Evolutionary conservation across 352 stramenopile genomes (phyloP).

Genomic region (Phytophthora aleatoria): DNA sequence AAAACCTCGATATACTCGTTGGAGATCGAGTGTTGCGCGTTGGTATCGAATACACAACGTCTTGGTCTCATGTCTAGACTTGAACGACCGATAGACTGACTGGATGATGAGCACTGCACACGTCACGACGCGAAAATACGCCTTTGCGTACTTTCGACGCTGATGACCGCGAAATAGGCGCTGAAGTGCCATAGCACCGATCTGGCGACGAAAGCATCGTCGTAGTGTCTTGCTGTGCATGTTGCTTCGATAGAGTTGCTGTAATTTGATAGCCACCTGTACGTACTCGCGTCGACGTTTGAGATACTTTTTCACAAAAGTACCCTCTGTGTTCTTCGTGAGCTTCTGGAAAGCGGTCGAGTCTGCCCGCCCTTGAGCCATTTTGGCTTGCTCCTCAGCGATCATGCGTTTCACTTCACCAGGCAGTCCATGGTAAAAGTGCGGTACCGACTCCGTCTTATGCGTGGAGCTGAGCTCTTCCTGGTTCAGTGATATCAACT

Average conservation of each 20-base stretch:
- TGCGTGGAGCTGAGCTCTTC: conserved; percentile 34
- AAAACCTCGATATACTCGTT: conserved; percentile 64
- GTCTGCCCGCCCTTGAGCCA: conserved; percentile 16
- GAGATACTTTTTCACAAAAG: conserved; percentile 59
- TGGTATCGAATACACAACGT: conserved; percentile 34
- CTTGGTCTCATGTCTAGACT: conserved; percentile 48
- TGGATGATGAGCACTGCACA: conserved; percentile 70
- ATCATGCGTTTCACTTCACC: conserved; percentile 80
- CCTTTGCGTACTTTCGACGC: conserved; percentile 50
- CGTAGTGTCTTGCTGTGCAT: conserved; percentile 56
- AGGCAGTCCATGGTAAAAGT: conserved; percentile 80
- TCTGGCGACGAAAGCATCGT: conserved; percentile 43
- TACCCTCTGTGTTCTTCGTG: conserved; percentile 58
- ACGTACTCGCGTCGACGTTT: conserved; percentile 59
- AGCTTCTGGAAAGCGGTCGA: conserved; percentile 41
- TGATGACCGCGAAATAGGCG: conserved; percentile 58
- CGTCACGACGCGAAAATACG: conserved; percentile 54
- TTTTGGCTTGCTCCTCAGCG: conserved; percentile 51
- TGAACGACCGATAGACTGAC: conserved; percentile 64
- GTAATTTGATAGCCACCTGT: conserved; percentile 52
- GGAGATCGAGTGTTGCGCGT: conserved; percentile 36
- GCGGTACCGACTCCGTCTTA: conserved; percentile 46
- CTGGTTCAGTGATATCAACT: conserved; percentile 51
- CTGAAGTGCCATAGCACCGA: conserved; percentile 60
- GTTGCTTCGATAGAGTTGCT: conserved; percentile 52